Evolutionary conservation across 176 grass and related monocot species (phyloP).

Genomic region (Poa pratensis): DNA sequence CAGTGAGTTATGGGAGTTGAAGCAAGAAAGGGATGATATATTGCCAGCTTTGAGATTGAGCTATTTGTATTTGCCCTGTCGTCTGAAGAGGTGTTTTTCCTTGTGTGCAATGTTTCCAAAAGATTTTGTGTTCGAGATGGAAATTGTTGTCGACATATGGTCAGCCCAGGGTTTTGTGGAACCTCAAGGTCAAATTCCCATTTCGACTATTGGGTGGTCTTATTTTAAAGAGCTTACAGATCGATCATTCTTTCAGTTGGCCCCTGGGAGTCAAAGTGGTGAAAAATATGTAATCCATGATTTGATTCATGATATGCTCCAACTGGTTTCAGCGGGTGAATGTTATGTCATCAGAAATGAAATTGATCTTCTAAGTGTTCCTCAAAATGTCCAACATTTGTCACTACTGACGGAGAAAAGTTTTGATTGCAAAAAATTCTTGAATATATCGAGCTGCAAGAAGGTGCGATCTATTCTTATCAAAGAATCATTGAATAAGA

Average conservation of each 20-base stretch:
- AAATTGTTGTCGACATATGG: neutral
- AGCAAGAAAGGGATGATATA: slow-evolving; percentile 32
- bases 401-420: neutral
- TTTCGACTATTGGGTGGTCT: neutral
- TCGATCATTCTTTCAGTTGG: neutral
- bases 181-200: neutral
- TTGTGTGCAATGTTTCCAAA: slow-evolving; percentile 55
- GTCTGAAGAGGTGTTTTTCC: slow-evolving; percentile 51
- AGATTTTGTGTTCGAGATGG: neutral
- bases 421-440: too few relatives aligned
- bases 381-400: neutral
- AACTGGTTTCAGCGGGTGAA: neutral
- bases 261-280: neutral
- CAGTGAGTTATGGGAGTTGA: slow-evolving; percentile 46
- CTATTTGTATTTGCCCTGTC: slow-evolving; percentile 40
- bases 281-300: neutral
- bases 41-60: slow-evolving; percentile 45
- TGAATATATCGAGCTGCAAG: too few relatives aligned
- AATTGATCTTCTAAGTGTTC: neutral
- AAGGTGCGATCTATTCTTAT: too few relatives aligned
- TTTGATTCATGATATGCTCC: neutral
- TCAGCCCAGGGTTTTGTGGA: neutral
- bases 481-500: too few relatives aligned
- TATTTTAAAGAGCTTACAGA: neutral
- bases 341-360: neutral